These are phyloP conservation scores for Geotrichum phurueaensis DNA, from an alignment of 1,139 yeast genomes.

Conservation along the genomic window DNA sequence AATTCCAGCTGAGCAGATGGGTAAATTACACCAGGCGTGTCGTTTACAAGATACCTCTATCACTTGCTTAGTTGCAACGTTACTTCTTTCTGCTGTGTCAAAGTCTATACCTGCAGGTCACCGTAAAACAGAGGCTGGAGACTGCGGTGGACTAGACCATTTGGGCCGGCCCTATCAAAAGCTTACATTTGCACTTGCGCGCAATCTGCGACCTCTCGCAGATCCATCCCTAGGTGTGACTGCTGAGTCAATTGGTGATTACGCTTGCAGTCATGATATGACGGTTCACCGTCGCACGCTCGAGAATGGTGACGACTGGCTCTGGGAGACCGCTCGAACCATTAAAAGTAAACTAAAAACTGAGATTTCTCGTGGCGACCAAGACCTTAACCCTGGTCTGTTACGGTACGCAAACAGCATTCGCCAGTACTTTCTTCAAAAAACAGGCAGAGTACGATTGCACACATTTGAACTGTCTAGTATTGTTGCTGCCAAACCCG, in stretches of 20 bases:
- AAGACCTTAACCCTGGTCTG: conserved; percentile 12
- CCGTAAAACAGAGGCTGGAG: not conserved
- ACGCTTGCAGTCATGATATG: not conserved
- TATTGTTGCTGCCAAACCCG: not conserved
- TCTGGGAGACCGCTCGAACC: not conserved
- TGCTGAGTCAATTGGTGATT: not conserved
- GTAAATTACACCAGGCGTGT: not conserved
- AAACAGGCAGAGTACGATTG: not conserved
- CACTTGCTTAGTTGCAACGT: not conserved
- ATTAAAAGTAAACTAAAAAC: not conserved
- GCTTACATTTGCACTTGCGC: not conserved
- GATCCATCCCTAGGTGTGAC: not conserved
- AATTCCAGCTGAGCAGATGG: not conserved
- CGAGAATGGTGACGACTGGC: not conserved
- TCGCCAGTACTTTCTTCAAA: conserved; percentile 1
- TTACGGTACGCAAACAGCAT: conserved; percentile 5
- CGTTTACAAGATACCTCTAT: not conserved
- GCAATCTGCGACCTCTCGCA: not conserved
- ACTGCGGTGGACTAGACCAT: not conserved
- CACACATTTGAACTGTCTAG: conserved; percentile 13
- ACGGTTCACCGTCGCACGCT: not conserved
- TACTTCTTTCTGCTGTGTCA: not conserved
- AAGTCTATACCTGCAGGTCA: not conserved
- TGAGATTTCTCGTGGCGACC: conserved; percentile 2
- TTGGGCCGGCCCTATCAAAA: not conserved